phyloP scores from a whole-genome alignment of 441 rosid species.

The Adansonia gregorii region DNA sequence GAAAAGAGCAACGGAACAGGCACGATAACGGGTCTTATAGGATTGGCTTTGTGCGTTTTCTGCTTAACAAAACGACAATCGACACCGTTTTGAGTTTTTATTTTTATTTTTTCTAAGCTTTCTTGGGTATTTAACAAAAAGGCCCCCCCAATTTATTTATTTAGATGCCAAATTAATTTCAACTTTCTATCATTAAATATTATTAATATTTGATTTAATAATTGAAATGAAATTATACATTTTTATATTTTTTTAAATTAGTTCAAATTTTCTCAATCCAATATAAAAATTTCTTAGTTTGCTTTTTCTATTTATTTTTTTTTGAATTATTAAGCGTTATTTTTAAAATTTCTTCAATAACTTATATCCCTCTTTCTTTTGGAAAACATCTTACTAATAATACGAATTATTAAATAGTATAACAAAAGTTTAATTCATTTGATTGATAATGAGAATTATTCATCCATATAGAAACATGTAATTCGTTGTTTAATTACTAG shows the following conservation, averaged over 20 bases:
- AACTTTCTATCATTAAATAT: too few species aligned
- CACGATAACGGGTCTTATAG: background rate
- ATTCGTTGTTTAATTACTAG: too few species aligned
- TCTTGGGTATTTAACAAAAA: background rate
- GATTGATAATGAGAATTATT: too few species aligned
- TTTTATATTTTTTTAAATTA: background rate
- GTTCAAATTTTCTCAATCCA: too few species aligned
- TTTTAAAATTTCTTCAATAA: background rate
- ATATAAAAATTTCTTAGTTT: too few species aligned
- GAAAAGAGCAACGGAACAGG: background rate
- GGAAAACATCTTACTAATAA: too few species aligned
- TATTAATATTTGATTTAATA: background rate
- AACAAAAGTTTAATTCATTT: too few species aligned
- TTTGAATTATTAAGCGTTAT: too few species aligned
- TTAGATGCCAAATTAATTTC: background rate
- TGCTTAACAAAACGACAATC: background rate
- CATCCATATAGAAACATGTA: too few species aligned
- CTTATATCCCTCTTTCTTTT: background rate
- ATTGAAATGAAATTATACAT: background rate
- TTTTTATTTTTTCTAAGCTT: background rate
- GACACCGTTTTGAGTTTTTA: background rate
- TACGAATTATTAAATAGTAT: too few species aligned
- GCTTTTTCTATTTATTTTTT: too few species aligned
- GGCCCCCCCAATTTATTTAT: background rate
- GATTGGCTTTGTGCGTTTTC: background rate